Percentiles rank a stretch among this genome's conserved stretches.
phyloP scores from a whole-genome alignment of 164 flowering plant genomes.

The Euptelea pleiosperma region DNA sequence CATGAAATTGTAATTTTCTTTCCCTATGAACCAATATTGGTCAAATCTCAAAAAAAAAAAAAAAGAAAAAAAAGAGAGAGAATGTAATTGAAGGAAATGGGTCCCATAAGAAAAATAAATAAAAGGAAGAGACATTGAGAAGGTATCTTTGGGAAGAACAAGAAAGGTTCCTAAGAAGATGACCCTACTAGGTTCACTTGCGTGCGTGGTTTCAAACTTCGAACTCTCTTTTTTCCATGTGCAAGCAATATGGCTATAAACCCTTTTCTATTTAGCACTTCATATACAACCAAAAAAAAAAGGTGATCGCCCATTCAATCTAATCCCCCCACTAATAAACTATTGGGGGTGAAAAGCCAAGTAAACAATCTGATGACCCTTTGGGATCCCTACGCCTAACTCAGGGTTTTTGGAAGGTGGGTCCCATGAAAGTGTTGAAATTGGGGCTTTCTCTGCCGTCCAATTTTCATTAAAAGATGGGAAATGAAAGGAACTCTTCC shows the following conservation, averaged over 20 bases:
- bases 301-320: neutral
- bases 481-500: conserved; percentile 12
- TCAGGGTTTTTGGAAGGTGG: conserved; percentile 10
- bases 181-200: conserved; percentile 8
- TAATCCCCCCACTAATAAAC: neutral
- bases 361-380: conserved; percentile 4
- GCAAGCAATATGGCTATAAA: conserved; percentile 13
- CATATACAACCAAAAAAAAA: neutral
- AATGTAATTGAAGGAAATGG: neutral
- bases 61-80: too few relatives aligned
- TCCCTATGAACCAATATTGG: too few relatives aligned
- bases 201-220: conserved; percentile 5
- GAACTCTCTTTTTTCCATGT: conserved; percentile 16
- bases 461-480: conserved; percentile 20
- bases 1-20: too few relatives aligned
- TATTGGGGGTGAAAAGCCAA: conserved; percentile 12
- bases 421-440: conserved; percentile 6
- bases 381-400: conserved; percentile 1
- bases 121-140: conserved; percentile 7
- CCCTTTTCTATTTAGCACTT: conserved; percentile 8
- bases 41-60: too few relatives aligned
- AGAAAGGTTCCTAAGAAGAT: conserved; percentile 9
- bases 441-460: conserved; percentile 15
- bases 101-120: conserved; percentile 9
- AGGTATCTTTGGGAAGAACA: conserved; percentile 15